Percentiles rank a stretch among this genome's conserved stretches.
These are phyloP conservation scores for Xerocomellus chrysenteron DNA, from an alignment of 768 basidiomycete genomes.

Conservation along the genomic window DNA sequence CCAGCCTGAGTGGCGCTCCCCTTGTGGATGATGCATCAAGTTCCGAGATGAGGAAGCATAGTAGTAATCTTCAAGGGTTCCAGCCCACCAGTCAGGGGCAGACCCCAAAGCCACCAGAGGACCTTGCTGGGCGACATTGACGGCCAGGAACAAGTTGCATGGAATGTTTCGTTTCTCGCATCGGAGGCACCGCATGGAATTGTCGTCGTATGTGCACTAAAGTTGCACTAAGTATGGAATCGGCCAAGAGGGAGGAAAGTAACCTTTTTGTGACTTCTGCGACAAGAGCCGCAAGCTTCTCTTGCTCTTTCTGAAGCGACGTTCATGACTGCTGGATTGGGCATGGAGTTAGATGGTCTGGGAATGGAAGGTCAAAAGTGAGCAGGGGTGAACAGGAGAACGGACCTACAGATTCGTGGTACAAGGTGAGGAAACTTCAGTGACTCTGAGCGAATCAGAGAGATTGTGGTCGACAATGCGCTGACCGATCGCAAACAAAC, in stretches of 20 bases:
- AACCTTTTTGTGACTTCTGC: conserved; percentile 28
- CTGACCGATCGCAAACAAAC: no score
- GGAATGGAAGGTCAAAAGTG: no score
- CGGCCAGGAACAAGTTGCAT: conserved; percentile 19
- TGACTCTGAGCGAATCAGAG: no score
- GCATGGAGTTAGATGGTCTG: no score
- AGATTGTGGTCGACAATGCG: no score
- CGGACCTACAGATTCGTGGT: no score
- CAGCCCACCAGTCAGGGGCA: conserved; percentile 6
- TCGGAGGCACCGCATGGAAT: conserved; percentile 14
- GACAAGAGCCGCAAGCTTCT: conserved; percentile 26
- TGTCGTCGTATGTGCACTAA: conserved; percentile 21
- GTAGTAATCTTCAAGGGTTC: background rate
- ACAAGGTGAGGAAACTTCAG: no score
- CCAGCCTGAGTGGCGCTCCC: background rate
- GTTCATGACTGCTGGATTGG: conserved; percentile 17
- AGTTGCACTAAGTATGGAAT: background rate
- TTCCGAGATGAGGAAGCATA: background rate
- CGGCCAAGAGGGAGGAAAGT: background rate
- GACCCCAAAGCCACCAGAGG: background rate
- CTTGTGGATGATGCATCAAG: conserved; percentile 1
- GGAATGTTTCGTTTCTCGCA: conserved; percentile 7
- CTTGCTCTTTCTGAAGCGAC: conserved; percentile 21
- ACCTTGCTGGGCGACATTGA: conserved; percentile 8
- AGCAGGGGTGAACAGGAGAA: no score